These are phyloP conservation scores for Lasiosphaeris hirsuta DNA, from an alignment of 495 filamentous ascomycete species.

Conservation along the genomic window DNA sequence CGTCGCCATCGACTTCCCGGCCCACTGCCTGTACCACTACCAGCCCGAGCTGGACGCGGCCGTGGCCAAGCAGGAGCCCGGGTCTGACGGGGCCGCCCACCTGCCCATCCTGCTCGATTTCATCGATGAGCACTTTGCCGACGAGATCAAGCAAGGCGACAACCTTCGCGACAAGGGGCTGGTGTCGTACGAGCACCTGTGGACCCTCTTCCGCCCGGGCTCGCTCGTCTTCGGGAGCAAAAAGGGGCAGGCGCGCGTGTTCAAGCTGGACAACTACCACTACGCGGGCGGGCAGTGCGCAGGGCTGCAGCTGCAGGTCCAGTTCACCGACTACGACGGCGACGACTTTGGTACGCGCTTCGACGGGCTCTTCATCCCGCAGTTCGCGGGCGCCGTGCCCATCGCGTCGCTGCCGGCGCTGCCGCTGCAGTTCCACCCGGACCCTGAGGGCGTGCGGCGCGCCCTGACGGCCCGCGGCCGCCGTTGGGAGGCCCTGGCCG, in stretches of 20 bases:
- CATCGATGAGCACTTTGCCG: conserved; percentile 29
- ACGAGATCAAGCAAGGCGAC: conserved; percentile 25
- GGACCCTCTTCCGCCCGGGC: conserved; percentile 39
- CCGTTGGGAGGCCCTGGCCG: conserved; percentile 39
- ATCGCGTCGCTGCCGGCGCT: conserved; percentile 49
- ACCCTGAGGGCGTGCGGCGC: conserved; percentile 31
- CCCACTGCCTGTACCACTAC: conserved; percentile 14
- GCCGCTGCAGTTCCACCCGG: conserved; percentile 50
- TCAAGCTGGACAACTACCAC: conserved; percentile 11
- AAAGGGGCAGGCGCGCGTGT: conserved; percentile 14
- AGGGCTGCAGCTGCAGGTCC: conserved; percentile 13
- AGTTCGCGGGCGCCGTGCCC: conserved; percentile 46
- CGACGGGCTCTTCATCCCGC: conserved; percentile 33
- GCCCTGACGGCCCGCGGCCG: conserved; percentile 40
- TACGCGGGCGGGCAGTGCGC: conserved; percentile 9
- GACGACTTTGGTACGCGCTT: conserved; percentile 44
- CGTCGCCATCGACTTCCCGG: conserved; percentile 24
- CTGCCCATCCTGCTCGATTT: conserved; percentile 34
- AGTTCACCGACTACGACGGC: conserved; percentile 55
- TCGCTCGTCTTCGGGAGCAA: conserved; percentile 17
- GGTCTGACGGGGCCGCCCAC: conserved; percentile 27
- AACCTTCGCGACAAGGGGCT: conserved; percentile 28
- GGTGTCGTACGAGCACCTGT: conserved; percentile 30
- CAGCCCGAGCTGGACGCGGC: conserved; percentile 12
- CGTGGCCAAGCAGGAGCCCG: conserved; percentile 17